Conservation (phyloP, 768 basidiomycete species). For the Hysterangium stoloniferum region DNA sequence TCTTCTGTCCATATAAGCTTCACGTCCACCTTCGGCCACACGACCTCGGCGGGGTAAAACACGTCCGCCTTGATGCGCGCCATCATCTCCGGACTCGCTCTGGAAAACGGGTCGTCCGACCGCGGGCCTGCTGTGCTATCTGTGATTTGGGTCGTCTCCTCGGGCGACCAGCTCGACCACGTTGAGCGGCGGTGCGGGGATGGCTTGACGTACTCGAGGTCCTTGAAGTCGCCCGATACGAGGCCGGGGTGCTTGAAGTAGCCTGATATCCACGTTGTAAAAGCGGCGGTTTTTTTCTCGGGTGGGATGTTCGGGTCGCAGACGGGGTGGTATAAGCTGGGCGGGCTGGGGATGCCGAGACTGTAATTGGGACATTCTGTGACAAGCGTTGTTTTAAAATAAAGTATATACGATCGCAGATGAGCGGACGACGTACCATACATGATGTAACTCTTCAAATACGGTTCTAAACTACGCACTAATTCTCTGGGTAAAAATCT, state of each 20-base stretch:
- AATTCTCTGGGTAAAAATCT: conserved; percentile 17
- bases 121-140: not conserved
- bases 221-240: not conserved
- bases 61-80: not conserved
- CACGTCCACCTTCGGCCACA: not conserved
- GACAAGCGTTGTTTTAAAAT: no score
- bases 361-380: not conserved
- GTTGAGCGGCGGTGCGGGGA: not conserved
- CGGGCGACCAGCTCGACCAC: not conserved
- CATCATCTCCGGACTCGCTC: not conserved
- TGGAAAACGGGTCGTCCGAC: conserved; percentile 1
- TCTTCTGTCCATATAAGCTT: not conserved
- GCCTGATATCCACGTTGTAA: not conserved
- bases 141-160: not conserved
- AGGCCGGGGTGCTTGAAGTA: conserved; percentile 6
- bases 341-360: not conserved
- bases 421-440: conserved; percentile 19
- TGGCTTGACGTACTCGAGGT: not conserved
- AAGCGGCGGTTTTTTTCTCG: not conserved
- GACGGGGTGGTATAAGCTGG: not conserved
- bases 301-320: not conserved
- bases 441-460: conserved; percentile 22
- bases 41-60: not conserved
- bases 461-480: conserved; percentile 13
- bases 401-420: not conserved